Evolutionary conservation across 306 rosid genomes (phyloP).

Genomic region (Mimosa bimucronata): DNA sequence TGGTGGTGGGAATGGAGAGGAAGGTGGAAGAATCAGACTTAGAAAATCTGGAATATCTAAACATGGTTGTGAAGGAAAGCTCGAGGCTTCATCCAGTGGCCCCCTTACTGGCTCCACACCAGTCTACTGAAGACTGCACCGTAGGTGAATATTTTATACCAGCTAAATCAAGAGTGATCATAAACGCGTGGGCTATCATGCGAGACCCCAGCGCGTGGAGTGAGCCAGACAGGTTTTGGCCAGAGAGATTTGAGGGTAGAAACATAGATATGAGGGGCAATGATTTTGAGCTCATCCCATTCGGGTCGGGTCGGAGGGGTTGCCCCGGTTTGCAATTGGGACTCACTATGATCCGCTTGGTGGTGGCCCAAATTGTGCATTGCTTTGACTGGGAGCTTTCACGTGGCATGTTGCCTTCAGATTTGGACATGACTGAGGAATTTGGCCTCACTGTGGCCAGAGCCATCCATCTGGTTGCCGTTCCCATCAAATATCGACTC

Average conservation of each 20-base stretch:
- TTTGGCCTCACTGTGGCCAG: constrained; percentile 49
- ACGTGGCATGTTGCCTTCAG: constrained; percentile 11
- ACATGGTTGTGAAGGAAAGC: constrained; percentile 64
- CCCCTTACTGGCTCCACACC: constrained; percentile 63
- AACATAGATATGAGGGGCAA: constrained; percentile 37
- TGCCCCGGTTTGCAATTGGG: constrained; percentile 48
- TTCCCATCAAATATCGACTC: constrained; percentile 31
- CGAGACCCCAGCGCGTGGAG: constrained; percentile 41
- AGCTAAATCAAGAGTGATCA: constrained; percentile 34
- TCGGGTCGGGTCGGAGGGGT: constrained; percentile 46
- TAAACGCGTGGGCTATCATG: constrained; percentile 49
- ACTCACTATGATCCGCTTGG: constrained; percentile 26
- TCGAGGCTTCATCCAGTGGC: constrained; percentile 64
- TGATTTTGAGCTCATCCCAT: constrained; percentile 45
- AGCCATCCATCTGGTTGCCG: constrained; percentile 30
- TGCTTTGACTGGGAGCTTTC: constrained; percentile 50
- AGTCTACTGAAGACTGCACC: constrained; percentile 53
- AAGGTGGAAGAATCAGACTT: constrained; percentile 67
- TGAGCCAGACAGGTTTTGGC: constrained; percentile 42
- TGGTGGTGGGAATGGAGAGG: constrained; percentile 59
- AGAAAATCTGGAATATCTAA: constrained; percentile 45
- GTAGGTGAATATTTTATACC: constrained; percentile 61
- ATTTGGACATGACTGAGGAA: constrained; percentile 46
- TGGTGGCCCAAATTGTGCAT: constrained; percentile 47
- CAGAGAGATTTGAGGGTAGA: constrained; percentile 47